Conservation (phyloP, 2,329 filamentous ascomycete species). For the Stachybotrys echinatus region DNA sequence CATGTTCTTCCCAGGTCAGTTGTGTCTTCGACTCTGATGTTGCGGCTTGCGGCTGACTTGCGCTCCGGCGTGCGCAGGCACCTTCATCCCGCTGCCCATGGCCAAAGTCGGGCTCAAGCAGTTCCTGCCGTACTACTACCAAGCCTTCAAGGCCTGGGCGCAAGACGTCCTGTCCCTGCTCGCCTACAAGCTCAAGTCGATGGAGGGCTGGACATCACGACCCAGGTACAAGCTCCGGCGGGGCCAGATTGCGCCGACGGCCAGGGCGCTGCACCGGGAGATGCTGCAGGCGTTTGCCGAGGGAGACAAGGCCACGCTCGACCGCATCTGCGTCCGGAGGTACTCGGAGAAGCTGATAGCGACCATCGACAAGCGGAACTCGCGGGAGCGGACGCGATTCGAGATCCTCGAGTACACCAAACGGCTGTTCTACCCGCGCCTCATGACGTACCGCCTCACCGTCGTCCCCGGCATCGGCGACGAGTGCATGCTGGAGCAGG, state of each 20-base stretch:
- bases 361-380: constrained; percentile 47
- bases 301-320: constrained; percentile 47
- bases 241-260: constrained; percentile 41
- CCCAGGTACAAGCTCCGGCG: constrained; percentile 39
- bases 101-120: constrained; percentile 22
- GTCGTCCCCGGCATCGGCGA: constrained; percentile 34
- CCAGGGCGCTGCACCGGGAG: constrained; percentile 53
- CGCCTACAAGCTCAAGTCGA: constrained; percentile 38
- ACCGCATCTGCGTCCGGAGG: constrained; percentile 46
- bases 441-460: constrained; percentile 49
- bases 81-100: constrained; percentile 40
- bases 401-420: constrained; percentile 47
- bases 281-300: constrained; percentile 58
- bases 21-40: background rate
- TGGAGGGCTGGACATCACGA: constrained; percentile 33
- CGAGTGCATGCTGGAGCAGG: constrained; percentile 38
- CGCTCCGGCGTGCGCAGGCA: constrained; percentile 38
- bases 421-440: constrained; percentile 33
- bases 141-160: constrained; percentile 27
- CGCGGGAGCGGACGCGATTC: constrained; percentile 43
- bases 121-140: constrained; percentile 31
- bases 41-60: background rate
- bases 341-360: constrained; percentile 46
- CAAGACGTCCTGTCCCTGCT: constrained; percentile 27
- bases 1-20: constrained; percentile 26